phyloP scores from a whole-genome alignment of 2,329 filamentous ascomycete genomes.

The Balansia obtecta region DNA sequence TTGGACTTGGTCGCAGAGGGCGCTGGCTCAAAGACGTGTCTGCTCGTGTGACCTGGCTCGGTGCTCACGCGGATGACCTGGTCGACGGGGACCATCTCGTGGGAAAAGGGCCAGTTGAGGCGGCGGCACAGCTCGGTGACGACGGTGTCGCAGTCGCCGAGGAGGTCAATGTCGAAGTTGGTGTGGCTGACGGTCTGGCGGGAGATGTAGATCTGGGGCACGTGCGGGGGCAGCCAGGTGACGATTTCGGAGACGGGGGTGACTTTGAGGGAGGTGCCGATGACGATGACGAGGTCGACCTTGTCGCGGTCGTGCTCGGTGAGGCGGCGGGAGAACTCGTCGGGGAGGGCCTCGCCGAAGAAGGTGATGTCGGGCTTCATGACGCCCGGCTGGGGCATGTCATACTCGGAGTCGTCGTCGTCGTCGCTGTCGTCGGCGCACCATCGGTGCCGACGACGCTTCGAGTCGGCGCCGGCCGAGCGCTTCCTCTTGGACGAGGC shows the following conservation, averaged over 20 bases:
- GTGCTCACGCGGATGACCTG: constrained; percentile 46
- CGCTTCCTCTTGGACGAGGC: constrained; percentile 27
- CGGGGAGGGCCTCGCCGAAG: constrained; percentile 83
- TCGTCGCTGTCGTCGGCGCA: constrained; percentile 28
- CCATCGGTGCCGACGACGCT: constrained; percentile 22
- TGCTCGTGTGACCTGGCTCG: constrained; percentile 21
- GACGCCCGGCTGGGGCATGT: constrained; percentile 56
- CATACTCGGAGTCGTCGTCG: constrained; percentile 36
- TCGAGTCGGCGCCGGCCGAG: constrained; percentile 22
- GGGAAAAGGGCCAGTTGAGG: constrained; percentile 66
- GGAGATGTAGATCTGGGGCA: constrained; percentile 86
- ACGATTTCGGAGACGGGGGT: constrained; percentile 90
- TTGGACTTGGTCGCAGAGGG: not conserved
- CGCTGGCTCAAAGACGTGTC: constrained; percentile 23
- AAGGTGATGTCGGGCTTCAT: constrained; percentile 99
- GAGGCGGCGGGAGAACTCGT: constrained; percentile 69
- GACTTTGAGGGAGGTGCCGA: constrained; percentile 92
- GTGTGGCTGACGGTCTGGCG: constrained; percentile 76
- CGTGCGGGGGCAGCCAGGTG: constrained; percentile 60
- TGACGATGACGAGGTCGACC: constrained; percentile 86
- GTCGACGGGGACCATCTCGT: constrained; percentile 68
- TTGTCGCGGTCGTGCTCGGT: constrained; percentile 68
- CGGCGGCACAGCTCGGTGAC: constrained; percentile 75
- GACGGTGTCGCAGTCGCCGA: constrained; percentile 90
- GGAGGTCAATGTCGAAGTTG: constrained; percentile 89